These are phyloP conservation scores for Entomortierella lignicola DNA, from an alignment of 192 early-diverging fungal species.

Conservation along the genomic window DNA sequence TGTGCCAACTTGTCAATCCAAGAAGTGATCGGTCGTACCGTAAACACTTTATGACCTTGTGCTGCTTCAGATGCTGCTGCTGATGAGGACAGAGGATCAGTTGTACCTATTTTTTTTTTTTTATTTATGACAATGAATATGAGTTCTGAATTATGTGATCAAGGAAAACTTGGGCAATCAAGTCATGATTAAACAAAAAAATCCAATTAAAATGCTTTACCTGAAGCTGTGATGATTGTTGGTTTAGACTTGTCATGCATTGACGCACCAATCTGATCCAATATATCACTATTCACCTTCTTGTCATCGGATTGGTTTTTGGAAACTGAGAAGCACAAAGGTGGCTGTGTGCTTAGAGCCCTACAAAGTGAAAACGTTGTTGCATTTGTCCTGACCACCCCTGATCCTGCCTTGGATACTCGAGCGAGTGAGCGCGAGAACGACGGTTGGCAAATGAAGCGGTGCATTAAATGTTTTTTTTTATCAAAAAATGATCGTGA, in stretches of 20 bases:
- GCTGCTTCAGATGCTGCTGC: neutral
- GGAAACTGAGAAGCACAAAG: constrained; percentile 19
- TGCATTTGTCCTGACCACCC: neutral
- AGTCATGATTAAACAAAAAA: too few relatives aligned
- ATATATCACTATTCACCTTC: constrained; percentile 7
- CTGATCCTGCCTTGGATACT: neutral
- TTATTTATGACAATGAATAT: too few relatives aligned
- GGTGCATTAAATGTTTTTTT: constrained; percentile 16
- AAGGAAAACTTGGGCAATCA: too few relatives aligned
- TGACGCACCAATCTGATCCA: constrained; percentile 10
- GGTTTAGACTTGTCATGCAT: constrained; percentile 2
- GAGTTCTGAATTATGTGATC: too few relatives aligned
- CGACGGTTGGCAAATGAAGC: neutral
- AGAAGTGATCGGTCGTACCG: constrained; percentile 34
- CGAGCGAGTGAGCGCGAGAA: neutral
- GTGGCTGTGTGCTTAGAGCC: constrained; percentile 14
- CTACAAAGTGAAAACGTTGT: neutral
- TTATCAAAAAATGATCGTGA: neutral
- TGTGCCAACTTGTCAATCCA: constrained; percentile 52
- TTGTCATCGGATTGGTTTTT: neutral
- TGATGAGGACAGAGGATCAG: neutral
- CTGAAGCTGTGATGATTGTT: constrained; percentile 19
- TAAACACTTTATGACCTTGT: constrained; percentile 26
- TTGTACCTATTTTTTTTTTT: too few relatives aligned
- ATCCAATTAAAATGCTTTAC: neutral